Evolutionary conservation across 768 basidiomycete species (phyloP).

Genomic region (Russula sp.): DNA sequence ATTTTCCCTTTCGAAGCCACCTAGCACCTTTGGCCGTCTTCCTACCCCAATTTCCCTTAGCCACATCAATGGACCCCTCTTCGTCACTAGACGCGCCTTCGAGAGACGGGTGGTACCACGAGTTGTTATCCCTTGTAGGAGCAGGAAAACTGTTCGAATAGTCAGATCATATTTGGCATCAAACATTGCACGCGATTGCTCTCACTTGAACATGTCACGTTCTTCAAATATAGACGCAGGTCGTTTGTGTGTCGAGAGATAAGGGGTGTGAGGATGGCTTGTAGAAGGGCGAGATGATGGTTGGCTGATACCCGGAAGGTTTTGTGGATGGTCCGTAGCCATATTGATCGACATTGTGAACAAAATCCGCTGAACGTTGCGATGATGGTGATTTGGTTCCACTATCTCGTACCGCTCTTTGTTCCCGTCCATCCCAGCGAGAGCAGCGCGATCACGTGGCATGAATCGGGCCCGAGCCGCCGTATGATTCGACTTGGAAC

Average conservation of each 20-base stretch:
- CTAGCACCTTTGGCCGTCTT: slow-evolving; percentile 70
- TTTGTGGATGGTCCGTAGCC: slow-evolving; percentile 24
- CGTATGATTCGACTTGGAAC: too few species aligned
- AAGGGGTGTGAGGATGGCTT: slow-evolving; percentile 19
- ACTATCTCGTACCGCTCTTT: background rate
- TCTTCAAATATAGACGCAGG: slow-evolving; percentile 19
- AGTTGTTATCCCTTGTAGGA: slow-evolving; percentile 58
- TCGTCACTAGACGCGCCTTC: slow-evolving; percentile 62
- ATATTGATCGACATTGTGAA: slow-evolving; percentile 22
- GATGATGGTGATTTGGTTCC: background rate
- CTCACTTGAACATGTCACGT: slow-evolving; percentile 8
- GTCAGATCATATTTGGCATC: background rate
- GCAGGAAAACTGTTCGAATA: slow-evolving; percentile 12
- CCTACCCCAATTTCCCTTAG: slow-evolving; percentile 78
- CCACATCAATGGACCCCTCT: slow-evolving; percentile 39
- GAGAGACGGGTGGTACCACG: slow-evolving; percentile 82
- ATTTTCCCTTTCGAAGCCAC: slow-evolving; percentile 79
- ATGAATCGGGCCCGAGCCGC: too few species aligned
- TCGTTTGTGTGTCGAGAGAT: slow-evolving; percentile 18
- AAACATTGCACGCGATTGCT: background rate
- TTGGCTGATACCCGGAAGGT: slow-evolving; percentile 17
- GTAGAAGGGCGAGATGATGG: slow-evolving; percentile 24
- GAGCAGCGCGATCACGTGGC: slow-evolving; percentile 1
- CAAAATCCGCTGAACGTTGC: background rate
- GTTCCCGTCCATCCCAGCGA: background rate